Percentiles rank a stretch among this genome's conserved stretches.
Evolutionary conservation across 179 eudicot genomes (phyloP).

Genomic region (Amaranthus tricolor): DNA sequence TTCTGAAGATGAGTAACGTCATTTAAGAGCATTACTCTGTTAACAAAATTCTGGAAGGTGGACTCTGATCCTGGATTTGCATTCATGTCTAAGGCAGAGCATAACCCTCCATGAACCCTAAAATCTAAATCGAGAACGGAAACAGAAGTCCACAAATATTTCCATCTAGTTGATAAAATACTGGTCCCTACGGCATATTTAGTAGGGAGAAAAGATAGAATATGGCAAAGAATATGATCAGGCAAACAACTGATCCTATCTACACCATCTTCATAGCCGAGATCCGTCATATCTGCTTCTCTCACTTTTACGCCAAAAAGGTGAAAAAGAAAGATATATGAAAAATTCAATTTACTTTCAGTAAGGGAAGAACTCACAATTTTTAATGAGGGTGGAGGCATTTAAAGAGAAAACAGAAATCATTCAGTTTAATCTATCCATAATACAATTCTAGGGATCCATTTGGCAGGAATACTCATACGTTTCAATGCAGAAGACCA

Average conservation of each 20-base stretch:
- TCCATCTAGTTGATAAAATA: constrained; percentile 35
- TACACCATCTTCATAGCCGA: not conserved
- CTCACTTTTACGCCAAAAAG: not conserved
- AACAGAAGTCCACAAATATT: constrained; percentile 28
- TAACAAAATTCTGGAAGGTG: constrained; percentile 27
- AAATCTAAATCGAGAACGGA: constrained; percentile 26
- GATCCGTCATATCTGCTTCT: constrained; percentile 13
- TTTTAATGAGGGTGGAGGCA: not conserved
- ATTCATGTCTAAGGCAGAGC: constrained; percentile 6
- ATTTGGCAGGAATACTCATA: no score
- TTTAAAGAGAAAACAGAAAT: not conserved
- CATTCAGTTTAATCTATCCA: not conserved
- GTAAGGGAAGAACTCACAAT: not conserved
- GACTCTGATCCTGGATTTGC: constrained; percentile 17
- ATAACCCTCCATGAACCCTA: constrained; percentile 3
- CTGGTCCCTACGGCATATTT: constrained; percentile 29
- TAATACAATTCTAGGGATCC: not conserved
- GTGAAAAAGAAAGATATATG: not conserved
- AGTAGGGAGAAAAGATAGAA: constrained; percentile 38
- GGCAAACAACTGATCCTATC: constrained; percentile 40
- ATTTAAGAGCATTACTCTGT: constrained; percentile 27
- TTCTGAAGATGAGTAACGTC: constrained; percentile 17
- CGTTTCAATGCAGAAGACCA: not conserved
- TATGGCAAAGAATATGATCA: constrained; percentile 26
- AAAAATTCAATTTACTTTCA: not conserved